A percentile compares a stretch with the other conserved stretches of the same genome.
These are phyloP conservation scores for Mycena galopus DNA, from an alignment of 768 basidiomycete species.

Conservation along the genomic window DNA sequence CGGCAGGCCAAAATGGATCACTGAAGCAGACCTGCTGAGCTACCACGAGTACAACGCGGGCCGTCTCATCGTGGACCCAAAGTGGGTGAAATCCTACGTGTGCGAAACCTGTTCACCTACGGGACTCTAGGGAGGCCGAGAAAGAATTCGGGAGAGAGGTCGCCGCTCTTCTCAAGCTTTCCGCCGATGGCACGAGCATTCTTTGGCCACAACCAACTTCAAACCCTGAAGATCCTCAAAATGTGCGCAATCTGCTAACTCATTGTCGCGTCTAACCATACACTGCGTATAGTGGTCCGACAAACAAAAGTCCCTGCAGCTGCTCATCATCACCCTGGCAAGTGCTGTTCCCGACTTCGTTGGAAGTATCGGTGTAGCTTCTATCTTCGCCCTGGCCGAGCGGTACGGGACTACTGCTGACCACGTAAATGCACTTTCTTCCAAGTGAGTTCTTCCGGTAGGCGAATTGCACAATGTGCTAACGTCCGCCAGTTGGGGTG, in stretches of 20 bases:
- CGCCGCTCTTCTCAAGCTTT: conserved; percentile 69
- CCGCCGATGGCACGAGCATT: conserved; percentile 67
- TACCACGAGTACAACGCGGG: conserved; percentile 38
- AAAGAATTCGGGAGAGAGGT: conserved; percentile 71
- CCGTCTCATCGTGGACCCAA: conserved; percentile 37
- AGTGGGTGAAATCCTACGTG: conserved; percentile 10
- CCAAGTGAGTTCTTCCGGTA: conserved; percentile 53
- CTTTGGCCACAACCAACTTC: conserved; percentile 81
- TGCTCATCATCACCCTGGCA: conserved; percentile 73
- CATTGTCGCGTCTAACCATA: neutral
- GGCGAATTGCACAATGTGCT: neutral
- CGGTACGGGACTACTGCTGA: conserved; percentile 67
- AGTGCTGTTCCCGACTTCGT: conserved; percentile 78
- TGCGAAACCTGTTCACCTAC: neutral
- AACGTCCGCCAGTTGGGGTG: conserved; percentile 20
- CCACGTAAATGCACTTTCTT: conserved; percentile 73
- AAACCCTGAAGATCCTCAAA: conserved; percentile 74
- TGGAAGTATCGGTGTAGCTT: conserved; percentile 75
- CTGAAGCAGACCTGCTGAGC: conserved; percentile 27
- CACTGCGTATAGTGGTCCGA: conserved; percentile 58
- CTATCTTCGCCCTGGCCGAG: conserved; percentile 70
- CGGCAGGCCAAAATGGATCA: conserved; percentile 17
- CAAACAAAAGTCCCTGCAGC: conserved; percentile 65
- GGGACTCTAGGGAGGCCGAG: conserved; percentile 64
- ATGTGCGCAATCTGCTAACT: conserved; percentile 47